Conservation (phyloP, 495 filamentous ascomycete genomes). For the Aspergillus mulundensis region DNA sequence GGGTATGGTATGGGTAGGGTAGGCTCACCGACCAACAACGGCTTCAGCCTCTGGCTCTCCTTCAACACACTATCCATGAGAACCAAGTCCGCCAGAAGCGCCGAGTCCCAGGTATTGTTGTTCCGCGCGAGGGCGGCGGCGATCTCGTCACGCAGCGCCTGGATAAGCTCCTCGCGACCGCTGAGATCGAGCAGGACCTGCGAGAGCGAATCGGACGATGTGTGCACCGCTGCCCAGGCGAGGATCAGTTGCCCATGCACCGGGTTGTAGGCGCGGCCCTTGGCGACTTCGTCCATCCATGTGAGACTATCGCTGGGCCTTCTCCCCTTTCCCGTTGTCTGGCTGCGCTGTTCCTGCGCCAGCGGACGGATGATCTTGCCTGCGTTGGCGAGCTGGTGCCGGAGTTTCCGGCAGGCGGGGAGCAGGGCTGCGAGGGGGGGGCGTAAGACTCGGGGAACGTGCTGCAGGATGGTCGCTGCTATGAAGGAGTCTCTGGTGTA, state of each 20-base stretch:
- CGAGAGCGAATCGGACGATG: constrained; percentile 6
- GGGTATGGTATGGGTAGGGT: too few species aligned
- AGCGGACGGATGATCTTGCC: too few species aligned
- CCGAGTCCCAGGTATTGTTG: constrained; percentile 1
- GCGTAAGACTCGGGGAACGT: too few species aligned
- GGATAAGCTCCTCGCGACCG: constrained; percentile 5
- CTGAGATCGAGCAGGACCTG: constrained; percentile 1
- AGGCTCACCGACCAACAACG: neutral
- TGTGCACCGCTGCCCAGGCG: constrained; percentile 8
- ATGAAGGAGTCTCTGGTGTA: too few species aligned
- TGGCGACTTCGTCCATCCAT: constrained; percentile 6
- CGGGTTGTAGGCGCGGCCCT: constrained; percentile 2
- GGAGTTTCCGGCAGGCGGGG: too few species aligned
- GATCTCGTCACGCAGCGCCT: constrained; percentile 8
- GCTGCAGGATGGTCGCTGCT: too few species aligned
- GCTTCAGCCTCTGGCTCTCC: neutral
- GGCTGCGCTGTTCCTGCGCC: too few species aligned
- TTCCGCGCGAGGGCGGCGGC: neutral
- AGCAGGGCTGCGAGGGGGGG: too few species aligned
- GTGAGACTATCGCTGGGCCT: too few species aligned
- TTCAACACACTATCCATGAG: neutral
- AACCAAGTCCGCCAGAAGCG: constrained; percentile 4
- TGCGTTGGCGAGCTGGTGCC: too few species aligned
- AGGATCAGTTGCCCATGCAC: constrained; percentile 3
- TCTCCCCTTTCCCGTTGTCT: too few species aligned